These are phyloP conservation scores for Juncus effusus DNA, from an alignment of 176 grass and related monocot species.

Conservation along the genomic window DNA sequence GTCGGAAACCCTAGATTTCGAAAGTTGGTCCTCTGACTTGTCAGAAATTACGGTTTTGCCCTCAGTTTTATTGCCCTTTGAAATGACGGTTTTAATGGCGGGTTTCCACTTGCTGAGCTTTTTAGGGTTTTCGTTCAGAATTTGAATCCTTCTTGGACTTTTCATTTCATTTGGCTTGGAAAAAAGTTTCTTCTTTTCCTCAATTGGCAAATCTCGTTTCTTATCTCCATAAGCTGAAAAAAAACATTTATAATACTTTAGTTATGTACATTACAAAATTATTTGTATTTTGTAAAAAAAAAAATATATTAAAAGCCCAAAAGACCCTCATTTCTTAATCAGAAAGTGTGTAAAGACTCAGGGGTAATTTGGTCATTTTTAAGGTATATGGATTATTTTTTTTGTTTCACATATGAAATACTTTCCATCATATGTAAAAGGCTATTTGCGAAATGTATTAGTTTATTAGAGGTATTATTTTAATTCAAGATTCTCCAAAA, in stretches of 20 bases:
- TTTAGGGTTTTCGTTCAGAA: conserved; percentile 26
- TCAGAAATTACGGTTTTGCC: conserved; percentile 31
- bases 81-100: not conserved
- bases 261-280: not conserved
- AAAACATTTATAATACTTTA: not conserved
- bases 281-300: too few relatives aligned
- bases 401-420: too few relatives aligned
- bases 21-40: conserved; percentile 27
- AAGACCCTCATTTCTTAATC: too few relatives aligned
- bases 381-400: too few relatives aligned
- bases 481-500: too few relatives aligned
- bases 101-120: conserved; percentile 22
- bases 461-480: too few relatives aligned
- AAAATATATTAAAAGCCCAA: too few relatives aligned
- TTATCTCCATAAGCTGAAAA: conserved; percentile 28
- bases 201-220: conserved; percentile 39
- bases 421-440: too few relatives aligned
- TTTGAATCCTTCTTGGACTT: conserved; percentile 34
- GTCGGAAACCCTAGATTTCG: conserved; percentile 24
- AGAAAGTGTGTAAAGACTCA: too few relatives aligned
- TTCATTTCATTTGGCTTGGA: conserved; percentile 50
- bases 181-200: conserved; percentile 32
- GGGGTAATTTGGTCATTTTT: too few relatives aligned
- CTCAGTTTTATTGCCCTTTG: not conserved
- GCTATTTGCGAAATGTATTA: too few relatives aligned